Percentiles rank a stretch among this genome's conserved stretches.
phyloP scores from a whole-genome alignment of 805 yeast species.

The Kazachstania taianensis region DNA sequence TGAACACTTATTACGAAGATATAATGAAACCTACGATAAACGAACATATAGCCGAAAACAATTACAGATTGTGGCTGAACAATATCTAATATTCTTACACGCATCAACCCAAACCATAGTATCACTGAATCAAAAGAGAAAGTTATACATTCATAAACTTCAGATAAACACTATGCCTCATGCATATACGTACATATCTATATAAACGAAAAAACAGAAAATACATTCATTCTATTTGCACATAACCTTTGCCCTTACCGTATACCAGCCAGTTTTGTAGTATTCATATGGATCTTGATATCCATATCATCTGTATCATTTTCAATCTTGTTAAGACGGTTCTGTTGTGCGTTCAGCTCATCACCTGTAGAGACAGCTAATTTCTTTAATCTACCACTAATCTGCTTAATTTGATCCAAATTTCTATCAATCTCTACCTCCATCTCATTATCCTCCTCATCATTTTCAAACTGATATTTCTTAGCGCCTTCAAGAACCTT shows the following conservation, averaged over 20 bases:
- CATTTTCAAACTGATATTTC: slow-evolving; percentile 75
- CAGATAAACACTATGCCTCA: neutral
- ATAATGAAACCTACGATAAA: neutral
- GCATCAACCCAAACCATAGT: neutral
- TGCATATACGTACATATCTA: neutral
- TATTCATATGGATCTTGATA: slow-evolving; percentile 70
- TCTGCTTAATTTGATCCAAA: slow-evolving; percentile 62
- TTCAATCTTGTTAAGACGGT: slow-evolving; percentile 62
- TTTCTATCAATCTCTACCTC: slow-evolving; percentile 81
- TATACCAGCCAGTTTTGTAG: slow-evolving; percentile 52
- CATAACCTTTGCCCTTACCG: slow-evolving; percentile 24
- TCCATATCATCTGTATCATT: slow-evolving; percentile 80
- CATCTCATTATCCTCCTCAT: slow-evolving; percentile 86
- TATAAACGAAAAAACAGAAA: neutral
- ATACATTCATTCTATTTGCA: neutral
- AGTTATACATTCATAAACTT: neutral
- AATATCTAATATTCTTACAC: slow-evolving; percentile 5
- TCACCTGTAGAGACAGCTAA: slow-evolving; percentile 64
- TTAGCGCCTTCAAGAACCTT: slow-evolving; percentile 41
- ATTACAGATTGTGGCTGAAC: slow-evolving; percentile 25
- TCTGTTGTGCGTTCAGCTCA: slow-evolving; percentile 73
- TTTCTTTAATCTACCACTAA: slow-evolving; percentile 59
- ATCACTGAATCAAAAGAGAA: neutral
- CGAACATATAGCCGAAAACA: slow-evolving; percentile 25
- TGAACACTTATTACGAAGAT: neutral